Evolutionary conservation across 2,329 filamentous ascomycete species (phyloP).

Genomic region (Aspergillus nomiae): DNA sequence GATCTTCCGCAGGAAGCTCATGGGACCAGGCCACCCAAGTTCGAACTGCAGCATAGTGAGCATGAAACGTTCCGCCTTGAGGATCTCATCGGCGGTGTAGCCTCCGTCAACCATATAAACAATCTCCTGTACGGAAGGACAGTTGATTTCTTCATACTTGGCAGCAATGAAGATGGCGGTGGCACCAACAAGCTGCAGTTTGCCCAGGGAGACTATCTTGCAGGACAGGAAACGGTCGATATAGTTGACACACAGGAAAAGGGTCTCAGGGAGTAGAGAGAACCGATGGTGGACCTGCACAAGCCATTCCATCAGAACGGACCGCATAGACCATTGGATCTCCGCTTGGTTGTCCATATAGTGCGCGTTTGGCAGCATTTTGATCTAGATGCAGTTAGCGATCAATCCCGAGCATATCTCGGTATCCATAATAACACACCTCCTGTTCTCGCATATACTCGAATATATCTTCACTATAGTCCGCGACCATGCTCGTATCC

Average conservation of each 20-base stretch:
- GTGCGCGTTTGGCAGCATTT: slow-evolving; percentile 81
- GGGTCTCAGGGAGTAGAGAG: slow-evolving; percentile 84
- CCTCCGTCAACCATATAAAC: slow-evolving; percentile 97
- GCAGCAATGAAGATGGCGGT: slow-evolving; percentile 94
- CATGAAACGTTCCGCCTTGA: slow-evolving; percentile 98
- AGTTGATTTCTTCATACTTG: slow-evolving; percentile 99
- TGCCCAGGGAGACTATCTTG: slow-evolving; percentile 93
- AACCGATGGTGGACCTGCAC: slow-evolving; percentile 95
- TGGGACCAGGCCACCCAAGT: slow-evolving; percentile 95
- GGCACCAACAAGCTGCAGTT: slow-evolving; percentile 92
- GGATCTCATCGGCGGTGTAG: slow-evolving; percentile 85
- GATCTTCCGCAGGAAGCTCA: slow-evolving; percentile 95
- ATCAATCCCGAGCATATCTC: neutral
- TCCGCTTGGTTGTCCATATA: slow-evolving; percentile 99
- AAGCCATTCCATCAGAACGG: slow-evolving; percentile 96
- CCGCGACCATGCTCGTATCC: slow-evolving; percentile 97
- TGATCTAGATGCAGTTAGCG: slow-evolving; percentile 55
- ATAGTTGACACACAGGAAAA: slow-evolving; percentile 95
- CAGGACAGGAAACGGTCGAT: slow-evolving; percentile 93
- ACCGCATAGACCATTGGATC: slow-evolving; percentile 98
- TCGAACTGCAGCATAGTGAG: slow-evolving; percentile 94
- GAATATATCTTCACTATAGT: slow-evolving; percentile 96
- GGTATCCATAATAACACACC: slow-evolving; percentile 52
- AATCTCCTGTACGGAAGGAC: slow-evolving; percentile 90
- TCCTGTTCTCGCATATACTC: slow-evolving; percentile 87